Conservation (phyloP, 2,329 filamentous ascomycete species). For the Xylariales sp. region DNA sequence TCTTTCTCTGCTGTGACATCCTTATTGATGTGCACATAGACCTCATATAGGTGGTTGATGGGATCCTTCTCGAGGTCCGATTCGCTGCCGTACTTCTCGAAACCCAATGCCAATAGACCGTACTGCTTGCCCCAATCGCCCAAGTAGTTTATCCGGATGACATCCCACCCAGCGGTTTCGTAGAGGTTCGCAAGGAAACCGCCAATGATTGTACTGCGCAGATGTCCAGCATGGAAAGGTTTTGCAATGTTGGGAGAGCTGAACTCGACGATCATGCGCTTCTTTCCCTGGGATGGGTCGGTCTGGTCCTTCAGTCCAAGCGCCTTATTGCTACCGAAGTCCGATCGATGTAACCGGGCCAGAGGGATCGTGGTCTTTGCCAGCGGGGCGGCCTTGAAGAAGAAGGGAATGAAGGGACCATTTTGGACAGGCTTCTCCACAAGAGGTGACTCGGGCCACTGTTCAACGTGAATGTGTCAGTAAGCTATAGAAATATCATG, state of each 20-base stretch:
- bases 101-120: conserved; percentile 63
- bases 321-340: conserved; percentile 62
- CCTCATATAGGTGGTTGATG: conserved; percentile 66
- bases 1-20: conserved; percentile 60
- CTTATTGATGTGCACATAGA: conserved; percentile 66
- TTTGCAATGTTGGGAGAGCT: conserved; percentile 74
- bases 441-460: conserved; percentile 72
- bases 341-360: conserved; percentile 56
- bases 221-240: conserved; percentile 69
- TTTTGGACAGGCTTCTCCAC: conserved; percentile 64
- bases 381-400: conserved; percentile 68
- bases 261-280: conserved; percentile 63
- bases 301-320: conserved; percentile 52
- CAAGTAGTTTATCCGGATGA: conserved; percentile 68
- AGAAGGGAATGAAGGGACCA: conserved; percentile 73
- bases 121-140: conserved; percentile 77
- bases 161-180: conserved; percentile 64
- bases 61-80: conserved; percentile 60
- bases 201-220: conserved; percentile 73
- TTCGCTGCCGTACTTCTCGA: conserved; percentile 62
- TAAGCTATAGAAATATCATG: too few species aligned
- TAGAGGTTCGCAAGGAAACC: conserved; percentile 69
- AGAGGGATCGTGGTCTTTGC: conserved; percentile 62
- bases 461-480: background rate
- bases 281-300: conserved; percentile 32